phyloP scores from a whole-genome alignment of 257 asterid genomes.

The Solanum corneliomulleri region DNA sequence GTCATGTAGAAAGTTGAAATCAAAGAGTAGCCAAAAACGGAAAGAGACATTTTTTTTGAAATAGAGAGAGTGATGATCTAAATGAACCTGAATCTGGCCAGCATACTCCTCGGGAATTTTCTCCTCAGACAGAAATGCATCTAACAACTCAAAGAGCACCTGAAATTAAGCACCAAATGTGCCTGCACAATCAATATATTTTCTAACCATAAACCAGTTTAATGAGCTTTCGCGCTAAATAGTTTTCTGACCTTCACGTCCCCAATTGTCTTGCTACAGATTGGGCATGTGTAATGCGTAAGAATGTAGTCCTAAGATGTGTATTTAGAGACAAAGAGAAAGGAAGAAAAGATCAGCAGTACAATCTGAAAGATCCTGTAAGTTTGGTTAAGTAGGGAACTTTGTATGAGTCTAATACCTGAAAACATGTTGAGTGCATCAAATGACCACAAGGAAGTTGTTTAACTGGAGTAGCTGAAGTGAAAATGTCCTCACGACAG shows the following conservation, averaged over 20 bases:
- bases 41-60: neutral
- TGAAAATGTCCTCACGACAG: constrained; percentile 72
- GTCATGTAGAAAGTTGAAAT: neutral
- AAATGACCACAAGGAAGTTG: constrained; percentile 81
- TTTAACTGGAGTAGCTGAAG: constrained; percentile 69
- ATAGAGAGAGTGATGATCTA: neutral
- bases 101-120: constrained; percentile 73
- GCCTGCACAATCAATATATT: neutral
- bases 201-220: neutral
- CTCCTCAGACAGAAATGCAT: constrained; percentile 69
- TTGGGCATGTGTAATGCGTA: constrained; percentile 73
- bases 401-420: constrained; percentile 28
- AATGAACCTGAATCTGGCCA: constrained; percentile 55
- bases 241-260: constrained; percentile 69
- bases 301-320: constrained; percentile 59
- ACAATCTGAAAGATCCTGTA: neutral
- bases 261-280: constrained; percentile 90
- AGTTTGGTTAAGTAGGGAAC: neutral
- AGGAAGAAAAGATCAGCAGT: constrained; percentile 6
- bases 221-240: neutral
- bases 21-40: neutral
- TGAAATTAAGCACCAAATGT: constrained; percentile 9
- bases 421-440: constrained; percentile 88
- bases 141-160: constrained; percentile 73
- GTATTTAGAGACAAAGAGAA: neutral